Percentiles rank a stretch among this genome's conserved stretches.
phyloP scores from a whole-genome alignment of 768 basidiomycete species.

The Suillus alpinus region DNA sequence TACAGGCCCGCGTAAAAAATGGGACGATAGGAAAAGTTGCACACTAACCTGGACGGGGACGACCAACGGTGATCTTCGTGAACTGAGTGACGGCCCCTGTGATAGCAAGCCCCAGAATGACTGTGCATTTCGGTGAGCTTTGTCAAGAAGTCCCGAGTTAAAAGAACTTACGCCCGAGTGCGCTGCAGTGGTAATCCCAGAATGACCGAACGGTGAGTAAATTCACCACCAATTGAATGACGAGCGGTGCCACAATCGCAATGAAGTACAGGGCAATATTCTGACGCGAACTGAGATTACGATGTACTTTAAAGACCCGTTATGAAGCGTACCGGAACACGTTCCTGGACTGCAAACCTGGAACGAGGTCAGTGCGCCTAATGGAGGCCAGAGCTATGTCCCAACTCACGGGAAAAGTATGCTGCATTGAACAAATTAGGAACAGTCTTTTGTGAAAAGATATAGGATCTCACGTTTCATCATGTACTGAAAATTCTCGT shows the following conservation, averaged over 20 bases:
- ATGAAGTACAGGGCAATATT: conserved; percentile 50
- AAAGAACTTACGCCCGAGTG: conserved; percentile 38
- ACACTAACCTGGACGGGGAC: conserved; percentile 76
- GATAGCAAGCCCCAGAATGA: conserved; percentile 70
- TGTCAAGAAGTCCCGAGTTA: conserved; percentile 27
- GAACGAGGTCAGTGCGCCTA: conserved; percentile 8
- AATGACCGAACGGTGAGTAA: conserved; percentile 70
- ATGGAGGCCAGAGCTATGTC: background rate
- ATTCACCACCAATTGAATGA: conserved; percentile 69
- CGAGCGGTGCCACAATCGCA: conserved; percentile 61
- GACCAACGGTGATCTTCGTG: conserved; percentile 82
- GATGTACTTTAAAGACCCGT: conserved; percentile 7
- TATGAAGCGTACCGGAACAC: conserved; percentile 61
- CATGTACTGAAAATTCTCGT: conserved; percentile 73
- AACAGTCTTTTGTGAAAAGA: conserved; percentile 13
- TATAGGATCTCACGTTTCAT: conserved; percentile 58
- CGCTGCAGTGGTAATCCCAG: conserved; percentile 85
- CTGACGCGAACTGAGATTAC: conserved; percentile 25
- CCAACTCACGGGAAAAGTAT: conserved; percentile 25
- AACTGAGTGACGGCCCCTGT: conserved; percentile 84
- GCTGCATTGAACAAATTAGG: conserved; percentile 8
- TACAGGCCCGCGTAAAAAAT: conserved; percentile 4
- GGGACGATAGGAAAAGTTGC: background rate
- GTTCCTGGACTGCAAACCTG: conserved; percentile 72
- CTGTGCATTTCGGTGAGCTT: conserved; percentile 29